Evolutionary conservation across 2,329 filamentous ascomycete species (phyloP).

Genomic region (Rachicladosporium sp.): DNA sequence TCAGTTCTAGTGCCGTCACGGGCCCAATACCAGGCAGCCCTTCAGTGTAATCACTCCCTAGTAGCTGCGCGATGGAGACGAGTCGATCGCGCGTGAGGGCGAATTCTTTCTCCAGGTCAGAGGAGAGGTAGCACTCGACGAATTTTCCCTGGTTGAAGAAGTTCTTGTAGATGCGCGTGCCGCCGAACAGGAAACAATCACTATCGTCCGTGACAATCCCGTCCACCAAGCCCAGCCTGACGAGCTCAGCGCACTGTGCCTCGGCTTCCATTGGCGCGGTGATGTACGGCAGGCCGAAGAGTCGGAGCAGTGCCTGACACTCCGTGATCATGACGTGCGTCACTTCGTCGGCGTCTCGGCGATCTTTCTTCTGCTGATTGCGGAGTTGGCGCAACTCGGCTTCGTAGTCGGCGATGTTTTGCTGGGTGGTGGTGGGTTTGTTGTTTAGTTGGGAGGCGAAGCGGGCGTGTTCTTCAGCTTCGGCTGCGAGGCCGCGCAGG

Average conservation of each 20-base stretch:
- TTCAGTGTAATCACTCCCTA: conserved; percentile 92
- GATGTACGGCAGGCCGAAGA: conserved; percentile 92
- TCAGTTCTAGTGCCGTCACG: conserved; percentile 85
- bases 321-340: conserved; percentile 92
- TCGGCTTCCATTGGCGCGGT: conserved; percentile 99
- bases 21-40: conserved; percentile 83
- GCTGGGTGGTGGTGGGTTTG: conserved; percentile 40
- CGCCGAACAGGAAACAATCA: conserved; percentile 92
- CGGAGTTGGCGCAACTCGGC: conserved; percentile 75
- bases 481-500: conserved; percentile 70
- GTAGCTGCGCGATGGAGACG: conserved; percentile 77
- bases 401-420: conserved; percentile 72
- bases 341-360: conserved; percentile 90
- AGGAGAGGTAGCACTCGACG: conserved; percentile 83
- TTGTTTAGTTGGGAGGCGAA: conserved; percentile 82
- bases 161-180: conserved; percentile 95
- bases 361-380: conserved; percentile 91
- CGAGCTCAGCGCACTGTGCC: conserved; percentile 89
- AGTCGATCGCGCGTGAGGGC: conserved; percentile 76
- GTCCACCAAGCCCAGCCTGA: conserved; percentile 76
- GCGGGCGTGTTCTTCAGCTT: conserved; percentile 85
- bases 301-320: conserved; percentile 76
- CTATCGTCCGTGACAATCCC: conserved; percentile 97
- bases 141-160: conserved; percentile 99
- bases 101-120: conserved; percentile 79